Evolutionary conservation across 495 filamentous ascomycete genomes (phyloP).

Genomic region (Penicillium verhagenii): DNA sequence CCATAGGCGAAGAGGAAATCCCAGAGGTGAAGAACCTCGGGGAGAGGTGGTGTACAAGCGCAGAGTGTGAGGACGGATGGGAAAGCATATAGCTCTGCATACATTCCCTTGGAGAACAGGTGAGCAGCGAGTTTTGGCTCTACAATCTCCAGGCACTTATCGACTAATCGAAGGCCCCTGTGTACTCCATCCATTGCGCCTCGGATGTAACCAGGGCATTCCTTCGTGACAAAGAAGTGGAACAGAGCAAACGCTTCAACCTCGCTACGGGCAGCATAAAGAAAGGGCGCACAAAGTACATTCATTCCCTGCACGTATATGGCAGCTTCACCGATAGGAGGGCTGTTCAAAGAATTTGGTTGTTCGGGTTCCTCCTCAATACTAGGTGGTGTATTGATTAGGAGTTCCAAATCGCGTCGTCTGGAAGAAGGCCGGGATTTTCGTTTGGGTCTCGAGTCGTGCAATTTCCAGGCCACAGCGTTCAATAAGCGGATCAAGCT

Average conservation of each 20-base stretch:
- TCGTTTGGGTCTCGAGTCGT: slow-evolving; percentile 65
- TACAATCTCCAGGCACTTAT: slow-evolving; percentile 84
- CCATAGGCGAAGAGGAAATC: slow-evolving; percentile 98
- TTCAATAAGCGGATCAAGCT: slow-evolving; percentile 95
- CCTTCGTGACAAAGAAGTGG: slow-evolving; percentile 79
- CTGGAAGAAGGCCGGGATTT: slow-evolving; percentile 39
- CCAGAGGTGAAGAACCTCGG: slow-evolving; percentile 94
- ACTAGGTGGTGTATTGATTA: slow-evolving; percentile 43
- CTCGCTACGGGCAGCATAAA: slow-evolving; percentile 93
- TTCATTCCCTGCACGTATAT: slow-evolving; percentile 99
- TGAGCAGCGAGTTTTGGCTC: slow-evolving; percentile 84
- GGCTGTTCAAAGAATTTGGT: slow-evolving; percentile 3
- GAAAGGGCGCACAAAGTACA: slow-evolving; percentile 95
- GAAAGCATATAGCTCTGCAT: slow-evolving; percentile 96
- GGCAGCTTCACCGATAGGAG: slow-evolving; percentile 57
- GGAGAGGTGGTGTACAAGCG: slow-evolving; percentile 94
- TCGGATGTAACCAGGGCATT: slow-evolving; percentile 91
- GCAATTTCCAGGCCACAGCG: slow-evolving; percentile 88
- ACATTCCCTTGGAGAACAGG: slow-evolving; percentile 79
- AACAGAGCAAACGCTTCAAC: slow-evolving; percentile 93
- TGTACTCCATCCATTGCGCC: slow-evolving; percentile 98
- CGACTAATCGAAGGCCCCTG: slow-evolving; percentile 83
- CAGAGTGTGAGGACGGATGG: slow-evolving; percentile 92
- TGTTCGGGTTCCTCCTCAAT: slow-evolving; percentile 42
- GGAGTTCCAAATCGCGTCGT: slow-evolving; percentile 38